Base-by-base conservation (phyloP, 176 grass and related monocot genomes). In the Carex parvula region DNA sequence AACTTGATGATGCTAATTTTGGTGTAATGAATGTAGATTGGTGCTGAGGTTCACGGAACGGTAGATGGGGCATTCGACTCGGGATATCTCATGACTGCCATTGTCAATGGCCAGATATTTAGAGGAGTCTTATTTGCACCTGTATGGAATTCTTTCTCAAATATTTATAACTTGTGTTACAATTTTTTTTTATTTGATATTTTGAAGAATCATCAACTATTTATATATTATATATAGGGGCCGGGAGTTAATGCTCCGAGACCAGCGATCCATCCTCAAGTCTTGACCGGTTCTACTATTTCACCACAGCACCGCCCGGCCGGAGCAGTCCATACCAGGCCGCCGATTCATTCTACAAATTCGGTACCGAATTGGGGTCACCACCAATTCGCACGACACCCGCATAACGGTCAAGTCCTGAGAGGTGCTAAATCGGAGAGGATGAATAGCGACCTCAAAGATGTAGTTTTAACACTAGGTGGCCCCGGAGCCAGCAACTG, bases 1-100 rank as follows among this genome's bases (percentile, higher is more conserved):
- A 61, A 62, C 60, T 54, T 30, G 12, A 56, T 30, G 12, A 16
- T 77, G 6, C 16, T 55, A 30, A 2, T 8, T 26, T 29, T 16
- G 5, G 22, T 56, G 1, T 30, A 29, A 56, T 74, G 50, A 84
- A 59, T 87, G 75, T 80, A 99, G 96, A 95, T 99, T 79, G 96
- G 96, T 6, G 85, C 91, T 0, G 96, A 99, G 69, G 93, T 99
- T 83, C 91, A 79, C 42, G 96, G 96, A 76, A 88, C 88, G 0
- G 63, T 99, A 4, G 96, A 99, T 68, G 96, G 96, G 75, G 96
- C 91, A 60, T 99, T 99, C 1, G 96, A 99, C 53, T 99, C 96
- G 0, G 96, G 96, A 22, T 99, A 94, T 77, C 93, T 99, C 60
- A 92, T 94, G 93, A 99, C 96, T 10, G 83, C 93, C 17, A 64